Conservation (phyloP, 192 early-diverging fungal species). For the Coemansia sp. region DNA sequence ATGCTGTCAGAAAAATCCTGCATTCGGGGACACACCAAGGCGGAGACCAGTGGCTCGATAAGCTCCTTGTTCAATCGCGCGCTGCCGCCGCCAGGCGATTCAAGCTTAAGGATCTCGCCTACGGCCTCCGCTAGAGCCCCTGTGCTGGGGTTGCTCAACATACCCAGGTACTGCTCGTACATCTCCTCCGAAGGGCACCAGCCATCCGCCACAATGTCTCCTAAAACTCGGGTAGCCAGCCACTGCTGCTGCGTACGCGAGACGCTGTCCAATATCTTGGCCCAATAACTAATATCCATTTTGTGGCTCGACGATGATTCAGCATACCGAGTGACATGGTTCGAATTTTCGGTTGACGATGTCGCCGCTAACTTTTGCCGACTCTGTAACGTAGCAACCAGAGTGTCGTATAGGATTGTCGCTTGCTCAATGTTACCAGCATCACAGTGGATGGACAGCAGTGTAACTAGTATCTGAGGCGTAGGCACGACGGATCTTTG, state of each 20-base stretch:
- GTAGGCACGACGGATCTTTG: conserved; percentile 38
- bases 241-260: conserved; percentile 20
- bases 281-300: conserved; percentile 11
- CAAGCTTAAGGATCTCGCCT: background rate
- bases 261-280: background rate
- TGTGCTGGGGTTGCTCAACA: conserved; percentile 9
- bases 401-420: conserved; percentile 33
- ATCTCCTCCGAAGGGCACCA: conserved; percentile 21
- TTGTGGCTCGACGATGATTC: background rate
- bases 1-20: background rate
- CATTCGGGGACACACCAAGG: conserved; percentile 7
- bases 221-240: conserved; percentile 30
- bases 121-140: conserved; percentile 2
- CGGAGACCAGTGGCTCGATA: conserved; percentile 21
- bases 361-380: background rate
- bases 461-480: conserved; percentile 13
- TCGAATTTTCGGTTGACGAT: background rate
- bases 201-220: conserved; percentile 21
- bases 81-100: background rate
- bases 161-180: conserved; percentile 18
- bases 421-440: conserved; percentile 30
- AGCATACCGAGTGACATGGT: background rate
- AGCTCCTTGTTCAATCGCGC: background rate
- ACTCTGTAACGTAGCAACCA: conserved; percentile 11
- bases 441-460: conserved; percentile 20